These are phyloP conservation scores for Candida tammaniensis DNA, from an alignment of 805 yeast genomes.

Conservation along the genomic window DNA sequence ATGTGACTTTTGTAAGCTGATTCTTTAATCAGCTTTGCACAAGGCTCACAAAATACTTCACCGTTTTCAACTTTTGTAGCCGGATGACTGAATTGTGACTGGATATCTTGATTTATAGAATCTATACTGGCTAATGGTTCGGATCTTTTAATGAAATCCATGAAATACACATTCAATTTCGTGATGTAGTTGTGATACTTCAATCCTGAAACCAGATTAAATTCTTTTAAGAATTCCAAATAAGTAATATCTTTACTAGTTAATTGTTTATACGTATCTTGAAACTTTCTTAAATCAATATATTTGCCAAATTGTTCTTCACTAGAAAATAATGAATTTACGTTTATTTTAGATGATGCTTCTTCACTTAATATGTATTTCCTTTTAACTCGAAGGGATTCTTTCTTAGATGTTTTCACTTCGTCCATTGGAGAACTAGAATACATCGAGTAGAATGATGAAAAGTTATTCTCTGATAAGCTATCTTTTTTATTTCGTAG, in stretches of 20 bases:
- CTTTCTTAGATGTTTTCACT: slow-evolving; percentile 12
- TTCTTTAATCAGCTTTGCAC: slow-evolving; percentile 60
- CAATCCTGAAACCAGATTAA: slow-evolving; percentile 26
- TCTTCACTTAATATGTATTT: slow-evolving; percentile 47
- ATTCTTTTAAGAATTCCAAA: slow-evolving; percentile 46
- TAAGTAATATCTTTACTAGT: slow-evolving; percentile 33
- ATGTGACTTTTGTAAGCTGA: slow-evolving; percentile 71
- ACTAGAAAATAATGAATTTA: slow-evolving; percentile 51
- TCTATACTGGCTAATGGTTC: slow-evolving; percentile 49
- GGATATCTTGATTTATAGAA: slow-evolving; percentile 10
- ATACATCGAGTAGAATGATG: slow-evolving; percentile 20
- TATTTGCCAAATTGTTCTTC: slow-evolving; percentile 65
- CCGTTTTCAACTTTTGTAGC: slow-evolving; percentile 16
- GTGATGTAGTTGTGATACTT: slow-evolving; percentile 46
- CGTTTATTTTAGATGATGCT: slow-evolving; percentile 42
- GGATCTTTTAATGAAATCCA: slow-evolving; percentile 42
- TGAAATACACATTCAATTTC: slow-evolving; percentile 49
- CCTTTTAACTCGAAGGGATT: slow-evolving; percentile 24
- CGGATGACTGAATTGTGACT: not conserved
- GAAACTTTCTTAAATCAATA: slow-evolving; percentile 54
- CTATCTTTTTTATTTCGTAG: slow-evolving; percentile 6
- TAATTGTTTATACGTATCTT: slow-evolving; percentile 50
- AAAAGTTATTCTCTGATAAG: slow-evolving; percentile 7
- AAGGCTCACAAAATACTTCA: slow-evolving; percentile 56
- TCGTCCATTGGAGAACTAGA: slow-evolving; percentile 22